These are phyloP conservation scores for Aureobasidium sp. DNA, from an alignment of 2,329 filamentous ascomycete genomes.

Conservation along the genomic window DNA sequence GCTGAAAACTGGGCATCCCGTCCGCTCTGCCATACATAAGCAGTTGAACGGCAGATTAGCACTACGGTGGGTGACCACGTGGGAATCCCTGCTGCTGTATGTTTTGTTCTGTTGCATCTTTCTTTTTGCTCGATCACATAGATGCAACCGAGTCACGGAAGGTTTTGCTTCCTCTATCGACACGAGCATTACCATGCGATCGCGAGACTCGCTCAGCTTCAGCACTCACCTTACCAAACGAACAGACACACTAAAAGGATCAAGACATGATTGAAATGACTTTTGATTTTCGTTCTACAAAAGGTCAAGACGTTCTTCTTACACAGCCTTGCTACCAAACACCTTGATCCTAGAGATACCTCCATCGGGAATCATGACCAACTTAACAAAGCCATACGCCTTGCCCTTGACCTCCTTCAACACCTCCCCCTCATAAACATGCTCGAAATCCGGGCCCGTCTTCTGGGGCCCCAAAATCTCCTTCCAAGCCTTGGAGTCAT, in stretches of 20 bases:
- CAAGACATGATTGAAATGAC: background rate
- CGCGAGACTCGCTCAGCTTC: background rate
- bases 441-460: slow-evolving; percentile 66
- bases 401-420: slow-evolving; percentile 46
- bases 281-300: background rate
- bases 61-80: too few relatives aligned
- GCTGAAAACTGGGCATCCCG: too few relatives aligned
- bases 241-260: background rate
- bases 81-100: too few relatives aligned
- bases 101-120: too few relatives aligned
- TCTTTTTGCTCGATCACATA: too few relatives aligned
- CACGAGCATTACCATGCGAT: background rate
- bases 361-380: slow-evolving; percentile 89
- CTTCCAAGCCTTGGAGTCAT: too few relatives aligned
- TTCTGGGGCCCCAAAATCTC: slow-evolving; percentile 59
- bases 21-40: too few relatives aligned
- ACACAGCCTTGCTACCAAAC: slow-evolving; percentile 52
- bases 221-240: background rate
- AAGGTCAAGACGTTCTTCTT: background rate
- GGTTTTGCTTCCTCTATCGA: background rate
- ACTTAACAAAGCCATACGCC: slow-evolving; percentile 73
- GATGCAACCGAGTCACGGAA: background rate
- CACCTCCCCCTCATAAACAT: slow-evolving; percentile 48
- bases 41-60: too few relatives aligned
- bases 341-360: slow-evolving; percentile 83